A percentile compares a stretch with the other conserved stretches of the same genome.
These are phyloP conservation scores for Tricholoma bakamatsutake DNA, from an alignment of 768 basidiomycete species.

Conservation along the genomic window DNA sequence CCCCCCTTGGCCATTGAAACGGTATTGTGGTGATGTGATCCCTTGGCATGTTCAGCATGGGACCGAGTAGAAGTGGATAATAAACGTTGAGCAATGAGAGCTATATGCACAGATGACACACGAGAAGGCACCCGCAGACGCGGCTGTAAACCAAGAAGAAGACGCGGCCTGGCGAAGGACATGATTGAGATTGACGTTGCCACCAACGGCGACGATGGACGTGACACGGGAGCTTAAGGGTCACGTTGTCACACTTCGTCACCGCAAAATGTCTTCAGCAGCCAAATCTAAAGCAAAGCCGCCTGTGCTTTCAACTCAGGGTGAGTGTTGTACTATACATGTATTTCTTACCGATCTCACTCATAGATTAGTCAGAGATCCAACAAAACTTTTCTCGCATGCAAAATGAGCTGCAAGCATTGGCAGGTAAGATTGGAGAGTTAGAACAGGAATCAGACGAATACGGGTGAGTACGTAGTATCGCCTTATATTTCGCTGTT, in stretches of 20 bases:
- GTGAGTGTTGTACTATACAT: conserved; percentile 33
- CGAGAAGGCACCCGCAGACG: conserved; percentile 32
- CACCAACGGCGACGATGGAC: conserved; percentile 28
- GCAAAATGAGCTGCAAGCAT: conserved; percentile 85
- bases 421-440: conserved; percentile 94
- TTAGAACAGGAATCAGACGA: conserved; percentile 95
- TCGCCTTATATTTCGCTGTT: neutral
- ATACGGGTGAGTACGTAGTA: conserved; percentile 61
- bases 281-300: conserved; percentile 57
- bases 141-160: conserved; percentile 47
- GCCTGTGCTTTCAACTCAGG: conserved; percentile 61
- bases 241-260: conserved; percentile 33
- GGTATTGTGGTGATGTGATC: conserved; percentile 22
- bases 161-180: conserved; percentile 50
- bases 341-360: conserved; percentile 11
- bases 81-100: conserved; percentile 43
- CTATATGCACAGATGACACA: conserved; percentile 25
- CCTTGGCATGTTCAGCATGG: conserved; percentile 31
- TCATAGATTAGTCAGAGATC: conserved; percentile 64
- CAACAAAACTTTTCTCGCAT: conserved; percentile 76
- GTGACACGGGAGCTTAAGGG: conserved; percentile 29
- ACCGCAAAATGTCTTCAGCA: conserved; percentile 35
- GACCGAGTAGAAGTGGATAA: conserved; percentile 39
- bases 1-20: conserved; percentile 41
- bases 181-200: conserved; percentile 39